Percentiles rank a stretch among this genome's conserved stretches.
These are phyloP conservation scores for Astrothelium subdiscretum DNA, from an alignment of 495 filamentous ascomycete genomes.

Conservation along the genomic window DNA sequence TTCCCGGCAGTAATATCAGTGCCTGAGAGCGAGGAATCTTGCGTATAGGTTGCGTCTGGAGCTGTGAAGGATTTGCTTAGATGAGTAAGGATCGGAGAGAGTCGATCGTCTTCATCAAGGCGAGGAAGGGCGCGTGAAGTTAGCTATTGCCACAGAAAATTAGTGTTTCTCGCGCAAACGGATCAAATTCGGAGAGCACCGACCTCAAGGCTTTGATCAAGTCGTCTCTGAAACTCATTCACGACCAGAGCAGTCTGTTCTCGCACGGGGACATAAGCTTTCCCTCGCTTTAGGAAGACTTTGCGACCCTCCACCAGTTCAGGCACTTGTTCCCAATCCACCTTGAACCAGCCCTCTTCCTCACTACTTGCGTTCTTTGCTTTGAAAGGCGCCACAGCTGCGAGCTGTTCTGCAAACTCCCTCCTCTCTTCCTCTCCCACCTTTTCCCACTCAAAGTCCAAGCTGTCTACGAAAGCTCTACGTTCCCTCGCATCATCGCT, in stretches of 20 bases:
- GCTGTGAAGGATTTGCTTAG: conserved; percentile 85
- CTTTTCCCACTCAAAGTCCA: conserved; percentile 72
- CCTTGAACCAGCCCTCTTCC: conserved; percentile 77
- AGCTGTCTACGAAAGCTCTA: conserved; percentile 59
- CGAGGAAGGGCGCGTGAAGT: conserved; percentile 82
- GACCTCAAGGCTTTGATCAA: conserved; percentile 78
- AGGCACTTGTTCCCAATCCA: conserved; percentile 86
- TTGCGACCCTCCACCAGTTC: conserved; percentile 73
- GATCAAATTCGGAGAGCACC: conserved; percentile 5
- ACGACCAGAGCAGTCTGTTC: conserved; percentile 83
- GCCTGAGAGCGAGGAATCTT: conserved; percentile 37
- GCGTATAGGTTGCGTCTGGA: conserved; percentile 68
- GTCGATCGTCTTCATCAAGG: conserved; percentile 91
- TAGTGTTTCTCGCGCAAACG: conserved; percentile 16
- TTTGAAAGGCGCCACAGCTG: conserved; percentile 32
- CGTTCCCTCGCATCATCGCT: conserved; percentile 58
- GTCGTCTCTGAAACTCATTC: conserved; percentile 62
- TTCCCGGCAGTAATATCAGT: conserved; percentile 64
- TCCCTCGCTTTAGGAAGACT: conserved; percentile 67
- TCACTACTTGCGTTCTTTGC: conserved; percentile 37
- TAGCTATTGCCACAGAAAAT: conserved; percentile 35
- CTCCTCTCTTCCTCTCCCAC: conserved; percentile 66
- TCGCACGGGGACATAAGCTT: conserved; percentile 80
- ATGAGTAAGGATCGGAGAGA: conserved; percentile 87
- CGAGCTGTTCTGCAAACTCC: conserved; percentile 40